Percentiles rank a stretch among this genome's conserved stretches.
These are phyloP conservation scores for Leccinum disarticulatum DNA, from an alignment of 768 basidiomycete genomes.

Conservation along the genomic window DNA sequence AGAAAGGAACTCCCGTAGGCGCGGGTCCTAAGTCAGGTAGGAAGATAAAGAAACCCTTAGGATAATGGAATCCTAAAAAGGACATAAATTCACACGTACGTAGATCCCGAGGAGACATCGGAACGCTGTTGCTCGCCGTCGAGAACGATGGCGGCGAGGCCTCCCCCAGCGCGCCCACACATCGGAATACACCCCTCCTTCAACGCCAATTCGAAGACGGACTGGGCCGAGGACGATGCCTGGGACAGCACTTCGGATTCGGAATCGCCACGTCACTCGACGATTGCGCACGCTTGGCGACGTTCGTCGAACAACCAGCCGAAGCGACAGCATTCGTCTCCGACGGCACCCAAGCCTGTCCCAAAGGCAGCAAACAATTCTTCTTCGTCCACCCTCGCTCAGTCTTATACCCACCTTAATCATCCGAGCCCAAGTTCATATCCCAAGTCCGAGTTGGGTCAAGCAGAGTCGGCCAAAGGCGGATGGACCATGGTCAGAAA, in stretches of 20 bases:
- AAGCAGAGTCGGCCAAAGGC: slow-evolving; percentile 45
- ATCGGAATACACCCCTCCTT: slow-evolving; percentile 55
- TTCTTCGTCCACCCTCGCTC: slow-evolving; percentile 69
- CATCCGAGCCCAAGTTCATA: slow-evolving; percentile 77
- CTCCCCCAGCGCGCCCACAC: slow-evolving; percentile 74
- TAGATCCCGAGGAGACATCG: neutral
- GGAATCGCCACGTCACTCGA: slow-evolving; percentile 62
- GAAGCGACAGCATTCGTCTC: slow-evolving; percentile 30
- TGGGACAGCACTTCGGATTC: slow-evolving; percentile 86
- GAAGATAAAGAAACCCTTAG: too few relatives aligned
- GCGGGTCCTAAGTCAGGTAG: too few relatives aligned
- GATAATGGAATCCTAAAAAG: neutral
- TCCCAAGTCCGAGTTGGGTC: slow-evolving; percentile 47
- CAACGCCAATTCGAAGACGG: slow-evolving; percentile 47
- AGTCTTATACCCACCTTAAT: slow-evolving; percentile 79
- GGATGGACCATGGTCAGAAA: slow-evolving; percentile 79
- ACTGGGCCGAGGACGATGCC: slow-evolving; percentile 85
- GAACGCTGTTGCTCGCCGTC: slow-evolving; percentile 16
- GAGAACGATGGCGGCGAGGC: slow-evolving; percentile 49
- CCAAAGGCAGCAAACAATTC: slow-evolving; percentile 47
- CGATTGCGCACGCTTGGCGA: slow-evolving; percentile 47
- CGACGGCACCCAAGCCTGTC: slow-evolving; percentile 54
- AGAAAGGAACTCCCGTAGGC: too few relatives aligned
- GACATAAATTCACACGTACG: slow-evolving; percentile 9
- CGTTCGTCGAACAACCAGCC: slow-evolving; percentile 26